phyloP scores from a whole-genome alignment of 2,329 filamentous ascomycete species.

The Rutstroemia sp. region DNA sequence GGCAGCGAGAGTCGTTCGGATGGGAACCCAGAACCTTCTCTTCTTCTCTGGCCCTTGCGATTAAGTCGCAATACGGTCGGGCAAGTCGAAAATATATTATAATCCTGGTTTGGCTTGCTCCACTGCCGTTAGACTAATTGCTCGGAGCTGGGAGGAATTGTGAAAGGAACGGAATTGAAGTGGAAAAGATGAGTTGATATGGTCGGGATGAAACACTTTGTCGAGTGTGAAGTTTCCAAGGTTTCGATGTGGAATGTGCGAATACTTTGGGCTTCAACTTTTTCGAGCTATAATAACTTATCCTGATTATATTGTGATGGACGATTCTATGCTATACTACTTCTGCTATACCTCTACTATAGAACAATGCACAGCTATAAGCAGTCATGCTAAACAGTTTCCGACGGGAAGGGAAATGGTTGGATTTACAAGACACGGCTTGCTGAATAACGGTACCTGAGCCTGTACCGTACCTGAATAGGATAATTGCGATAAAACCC shows the following conservation, averaged over 20 bases:
- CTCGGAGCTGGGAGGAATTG: background rate
- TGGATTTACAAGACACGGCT: too few species aligned
- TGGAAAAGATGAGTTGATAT: too few species aligned
- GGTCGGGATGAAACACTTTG: background rate
- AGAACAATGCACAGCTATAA: too few species aligned
- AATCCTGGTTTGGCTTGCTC: constrained; percentile 2
- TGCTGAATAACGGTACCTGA: too few species aligned
- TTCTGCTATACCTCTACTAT: too few species aligned
- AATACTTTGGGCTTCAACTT: too few species aligned
- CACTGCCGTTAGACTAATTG: background rate
- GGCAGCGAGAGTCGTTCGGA: background rate
- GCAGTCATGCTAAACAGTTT: too few species aligned
- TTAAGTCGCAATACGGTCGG: background rate
- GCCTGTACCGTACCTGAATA: background rate
- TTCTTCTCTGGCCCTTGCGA: background rate
- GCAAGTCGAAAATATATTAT: background rate
- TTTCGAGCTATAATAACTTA: too few species aligned
- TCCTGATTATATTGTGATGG: too few species aligned
- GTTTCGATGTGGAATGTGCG: constrained; percentile 1
- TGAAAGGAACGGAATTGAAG: background rate
- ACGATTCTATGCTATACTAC: too few species aligned
- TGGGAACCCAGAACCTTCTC: background rate
- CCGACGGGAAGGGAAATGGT: too few species aligned
- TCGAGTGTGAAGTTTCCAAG: constrained; percentile 1
- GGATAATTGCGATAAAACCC: background rate